Evolutionary conservation across 2,329 filamentous ascomycete genomes (phyloP).

Genomic region (Stemphylium lycopersici): DNA sequence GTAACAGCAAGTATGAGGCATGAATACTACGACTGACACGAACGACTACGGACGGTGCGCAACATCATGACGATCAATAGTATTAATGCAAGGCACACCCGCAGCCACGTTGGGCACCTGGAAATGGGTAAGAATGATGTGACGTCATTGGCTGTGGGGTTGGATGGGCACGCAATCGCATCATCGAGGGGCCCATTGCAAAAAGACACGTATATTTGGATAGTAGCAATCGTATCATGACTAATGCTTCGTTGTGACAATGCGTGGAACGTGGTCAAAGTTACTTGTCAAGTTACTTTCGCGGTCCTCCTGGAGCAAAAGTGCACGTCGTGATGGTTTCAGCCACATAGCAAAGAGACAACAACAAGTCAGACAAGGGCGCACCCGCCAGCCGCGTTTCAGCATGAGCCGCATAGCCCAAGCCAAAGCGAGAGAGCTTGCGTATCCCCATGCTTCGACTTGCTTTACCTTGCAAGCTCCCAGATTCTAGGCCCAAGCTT

Average conservation of each 20-base stretch:
- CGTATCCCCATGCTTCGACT: not conserved
- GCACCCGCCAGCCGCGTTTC: constrained; percentile 6
- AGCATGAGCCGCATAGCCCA: constrained; percentile 24
- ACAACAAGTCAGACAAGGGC: not conserved
- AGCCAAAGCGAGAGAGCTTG: not conserved
- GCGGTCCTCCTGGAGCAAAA: not conserved
- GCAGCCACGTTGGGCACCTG: constrained; percentile 27
- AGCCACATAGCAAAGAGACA: not conserved
- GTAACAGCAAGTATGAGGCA: constrained; percentile 16
- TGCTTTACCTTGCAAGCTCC: not conserved
- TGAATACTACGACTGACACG: constrained; percentile 9
- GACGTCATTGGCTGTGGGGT: constrained; percentile 33
- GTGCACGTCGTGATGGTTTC: not conserved
- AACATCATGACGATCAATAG: constrained; percentile 26
- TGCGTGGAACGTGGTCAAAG: not conserved
- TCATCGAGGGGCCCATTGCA: constrained; percentile 19
- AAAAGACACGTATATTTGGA: constrained; percentile 26
- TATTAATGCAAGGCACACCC: constrained; percentile 47
- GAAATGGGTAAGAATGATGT: constrained; percentile 15
- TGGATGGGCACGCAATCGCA: constrained; percentile 23
- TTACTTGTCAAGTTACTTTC: not conserved
- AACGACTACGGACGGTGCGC: constrained; percentile 4
- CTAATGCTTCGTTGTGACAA: constrained; percentile 12
- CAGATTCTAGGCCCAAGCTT: constrained; percentile 23
- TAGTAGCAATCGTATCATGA: constrained; percentile 23